Percentiles rank a stretch among this genome's conserved stretches.
Evolutionary conservation across 148 eudicot species (phyloP).

Genomic region (Gaultheria prostrata): DNA sequence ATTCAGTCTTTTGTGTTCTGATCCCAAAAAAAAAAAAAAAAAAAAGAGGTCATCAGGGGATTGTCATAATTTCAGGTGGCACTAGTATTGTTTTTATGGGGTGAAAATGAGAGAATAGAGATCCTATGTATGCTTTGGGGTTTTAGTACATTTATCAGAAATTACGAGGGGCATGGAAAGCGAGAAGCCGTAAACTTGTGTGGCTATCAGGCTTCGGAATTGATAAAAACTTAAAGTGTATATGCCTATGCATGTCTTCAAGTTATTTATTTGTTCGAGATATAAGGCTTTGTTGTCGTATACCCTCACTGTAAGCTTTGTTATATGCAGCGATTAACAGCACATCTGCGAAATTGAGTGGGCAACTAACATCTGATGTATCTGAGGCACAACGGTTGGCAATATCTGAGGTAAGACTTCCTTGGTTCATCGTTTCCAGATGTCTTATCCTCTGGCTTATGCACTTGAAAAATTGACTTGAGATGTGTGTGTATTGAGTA

Average conservation of each 20-base stretch:
- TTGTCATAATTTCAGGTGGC: neutral
- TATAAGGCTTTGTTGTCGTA: constrained; percentile 1
- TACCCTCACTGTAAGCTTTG: constrained; percentile 12
- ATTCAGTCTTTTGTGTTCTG: neutral
- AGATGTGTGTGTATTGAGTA: neutral
- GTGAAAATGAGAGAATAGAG: neutral
- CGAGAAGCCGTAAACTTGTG: neutral
- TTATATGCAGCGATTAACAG: constrained; percentile 43
- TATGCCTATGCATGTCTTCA: neutral
- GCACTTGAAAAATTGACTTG: neutral
- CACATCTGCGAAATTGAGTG: constrained; percentile 39
- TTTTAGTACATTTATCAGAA: neutral
- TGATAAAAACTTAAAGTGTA: neutral
- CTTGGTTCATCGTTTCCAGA: neutral
- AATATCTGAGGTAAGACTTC: constrained; percentile 58
- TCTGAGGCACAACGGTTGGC: constrained; percentile 35
- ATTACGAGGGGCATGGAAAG: neutral
- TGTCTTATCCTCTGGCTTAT: neutral
- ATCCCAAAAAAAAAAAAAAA: too few species aligned
- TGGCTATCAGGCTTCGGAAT: neutral
- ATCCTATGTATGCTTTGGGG: neutral
- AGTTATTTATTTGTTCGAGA: neutral
- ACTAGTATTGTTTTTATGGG: neutral
- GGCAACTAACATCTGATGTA: constrained; percentile 37
- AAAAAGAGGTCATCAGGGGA: neutral